Conservation (phyloP, 306 rosid genomes). For the Pterocarpus macrocarpus region DNA sequence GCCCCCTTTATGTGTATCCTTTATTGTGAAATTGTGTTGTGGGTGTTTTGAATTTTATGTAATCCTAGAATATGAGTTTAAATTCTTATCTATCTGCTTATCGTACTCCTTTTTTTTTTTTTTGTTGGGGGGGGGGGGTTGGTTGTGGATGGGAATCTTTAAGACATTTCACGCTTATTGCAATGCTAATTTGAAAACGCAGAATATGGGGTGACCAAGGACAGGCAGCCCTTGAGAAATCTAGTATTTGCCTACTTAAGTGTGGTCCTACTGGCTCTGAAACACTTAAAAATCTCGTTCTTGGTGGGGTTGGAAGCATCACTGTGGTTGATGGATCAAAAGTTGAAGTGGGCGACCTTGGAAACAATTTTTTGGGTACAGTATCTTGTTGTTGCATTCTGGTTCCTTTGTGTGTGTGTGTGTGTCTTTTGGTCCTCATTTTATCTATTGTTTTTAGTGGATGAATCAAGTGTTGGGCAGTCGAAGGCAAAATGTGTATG, state of each 20-base stretch:
- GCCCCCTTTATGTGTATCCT: neutral
- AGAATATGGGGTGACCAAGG: constrained; percentile 95
- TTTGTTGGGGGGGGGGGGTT: too few species aligned
- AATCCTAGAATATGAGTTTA: neutral
- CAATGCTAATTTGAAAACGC: constrained; percentile 44
- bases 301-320: constrained; percentile 97
- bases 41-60: constrained; percentile 3
- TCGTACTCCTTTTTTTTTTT: neutral
- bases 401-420: neutral
- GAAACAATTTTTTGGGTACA: constrained; percentile 93
- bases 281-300: constrained; percentile 92
- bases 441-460: constrained; percentile 60
- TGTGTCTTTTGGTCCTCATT: constrained; percentile 32
- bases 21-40: neutral
- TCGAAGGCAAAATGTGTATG: constrained; percentile 94
- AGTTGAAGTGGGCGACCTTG: constrained; percentile 92
- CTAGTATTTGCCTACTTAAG: constrained; percentile 87
- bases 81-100: neutral
- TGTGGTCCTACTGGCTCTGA: constrained; percentile 99
- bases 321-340: constrained; percentile 95
- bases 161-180: neutral
- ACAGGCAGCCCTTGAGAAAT: constrained; percentile 82
- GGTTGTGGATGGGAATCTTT: neutral
- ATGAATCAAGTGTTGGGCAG: constrained; percentile 84
- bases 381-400: constrained; percentile 8